Conservation (phyloP, 768 basidiomycete genomes). For the Russula abietina region DNA sequence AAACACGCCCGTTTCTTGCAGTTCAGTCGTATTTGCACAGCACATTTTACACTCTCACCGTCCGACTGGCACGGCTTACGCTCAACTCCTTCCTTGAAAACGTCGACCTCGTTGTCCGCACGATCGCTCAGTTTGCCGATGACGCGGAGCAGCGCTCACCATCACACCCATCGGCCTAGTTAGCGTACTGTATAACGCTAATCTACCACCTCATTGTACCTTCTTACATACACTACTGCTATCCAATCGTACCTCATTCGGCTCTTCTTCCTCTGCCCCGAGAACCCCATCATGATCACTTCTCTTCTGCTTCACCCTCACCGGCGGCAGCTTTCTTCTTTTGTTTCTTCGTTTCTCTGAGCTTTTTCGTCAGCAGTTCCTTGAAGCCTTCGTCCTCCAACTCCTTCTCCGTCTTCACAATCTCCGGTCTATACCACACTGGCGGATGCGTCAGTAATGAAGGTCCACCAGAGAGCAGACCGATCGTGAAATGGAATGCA, state of each 20-base stretch:
- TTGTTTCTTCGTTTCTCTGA: conserved; percentile 89
- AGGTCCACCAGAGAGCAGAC: conserved; percentile 85
- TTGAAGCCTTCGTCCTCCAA: conserved; percentile 85
- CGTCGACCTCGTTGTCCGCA: conserved; percentile 77
- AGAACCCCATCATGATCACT: conserved; percentile 27
- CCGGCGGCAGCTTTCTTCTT: conserved; percentile 75
- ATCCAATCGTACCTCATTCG: conserved; percentile 23
- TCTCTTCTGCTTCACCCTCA: conserved; percentile 42
- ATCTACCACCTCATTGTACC: conserved; percentile 21
- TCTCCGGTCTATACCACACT: conserved; percentile 87
- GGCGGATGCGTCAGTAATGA: conserved; percentile 82
- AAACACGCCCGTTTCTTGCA: conserved; percentile 10
- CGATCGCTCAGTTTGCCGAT: conserved; percentile 73
- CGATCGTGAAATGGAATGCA: conserved; percentile 96
- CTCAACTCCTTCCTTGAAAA: conserved; percentile 88
- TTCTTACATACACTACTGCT: conserved; percentile 23
- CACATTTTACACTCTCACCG: conserved; percentile 68
- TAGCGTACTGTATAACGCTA: conserved; percentile 6
- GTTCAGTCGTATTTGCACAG: conserved; percentile 34
- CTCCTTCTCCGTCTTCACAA: conserved; percentile 85
- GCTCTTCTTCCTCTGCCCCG: conserved; percentile 15
- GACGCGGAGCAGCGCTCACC: conserved; percentile 40
- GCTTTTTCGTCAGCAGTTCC: conserved; percentile 63
- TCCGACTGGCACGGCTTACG: conserved; percentile 78
- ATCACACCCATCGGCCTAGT: conserved; percentile 15